Conservation (phyloP, 2,329 filamentous ascomycete species). For the Elsinoe ampelina region DNA sequence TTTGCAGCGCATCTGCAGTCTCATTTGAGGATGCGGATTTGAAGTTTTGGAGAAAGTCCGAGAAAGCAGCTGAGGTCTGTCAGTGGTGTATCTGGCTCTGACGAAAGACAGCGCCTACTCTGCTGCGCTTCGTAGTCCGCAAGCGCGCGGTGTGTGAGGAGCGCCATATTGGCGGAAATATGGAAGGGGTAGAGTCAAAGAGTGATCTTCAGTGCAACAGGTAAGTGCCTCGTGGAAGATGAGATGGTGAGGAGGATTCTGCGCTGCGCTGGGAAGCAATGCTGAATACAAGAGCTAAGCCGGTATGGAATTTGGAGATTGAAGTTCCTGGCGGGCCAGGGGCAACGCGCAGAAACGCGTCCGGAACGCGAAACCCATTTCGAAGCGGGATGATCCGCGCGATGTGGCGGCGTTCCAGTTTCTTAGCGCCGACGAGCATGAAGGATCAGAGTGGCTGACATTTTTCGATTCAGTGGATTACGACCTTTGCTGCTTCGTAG, state of each 20-base stretch:
- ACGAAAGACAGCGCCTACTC: conserved; percentile 43
- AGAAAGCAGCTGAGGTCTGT: conserved; percentile 58
- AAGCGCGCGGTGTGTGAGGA: conserved; percentile 65
- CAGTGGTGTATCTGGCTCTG: conserved; percentile 21
- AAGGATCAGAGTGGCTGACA: too few relatives aligned
- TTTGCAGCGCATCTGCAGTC: conserved; percentile 71
- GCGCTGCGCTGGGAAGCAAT: not conserved
- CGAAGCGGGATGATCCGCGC: not conserved
- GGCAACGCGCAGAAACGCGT: not conserved
- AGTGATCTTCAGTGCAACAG: too few relatives aligned
- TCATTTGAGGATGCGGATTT: conserved; percentile 61
- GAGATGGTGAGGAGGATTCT: not conserved
- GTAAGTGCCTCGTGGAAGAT: too few relatives aligned
- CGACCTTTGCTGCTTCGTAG: too few relatives aligned
- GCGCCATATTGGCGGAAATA: conserved; percentile 55
- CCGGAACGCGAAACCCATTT: not conserved
- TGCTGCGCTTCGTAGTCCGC: conserved; percentile 87
- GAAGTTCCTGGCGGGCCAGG: not conserved
- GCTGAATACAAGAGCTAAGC: not conserved
- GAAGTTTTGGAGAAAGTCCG: conserved; percentile 80
- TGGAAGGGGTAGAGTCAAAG: not conserved
- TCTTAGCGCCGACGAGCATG: not conserved
- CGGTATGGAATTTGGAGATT: not conserved
- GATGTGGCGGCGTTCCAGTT: not conserved
- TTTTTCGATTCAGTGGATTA: too few relatives aligned